Percentiles rank a stretch among this genome's conserved stretches.
Evolutionary conservation across 78 protist genomes (phyloP).

Genomic region (Dictyostelium capitatum): DNA sequence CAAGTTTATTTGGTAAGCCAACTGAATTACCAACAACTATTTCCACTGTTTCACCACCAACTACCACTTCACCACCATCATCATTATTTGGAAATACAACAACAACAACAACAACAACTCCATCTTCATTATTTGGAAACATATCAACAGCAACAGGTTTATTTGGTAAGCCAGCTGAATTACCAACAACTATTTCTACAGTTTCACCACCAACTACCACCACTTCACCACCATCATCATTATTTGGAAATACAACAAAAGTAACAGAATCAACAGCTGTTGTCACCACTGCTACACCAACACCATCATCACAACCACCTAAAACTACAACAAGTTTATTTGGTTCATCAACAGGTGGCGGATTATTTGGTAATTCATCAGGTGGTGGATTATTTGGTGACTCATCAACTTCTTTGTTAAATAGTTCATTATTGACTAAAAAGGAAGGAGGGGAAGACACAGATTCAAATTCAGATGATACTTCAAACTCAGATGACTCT

Average conservation of each 20-base stretch:
- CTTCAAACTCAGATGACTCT: not conserved
- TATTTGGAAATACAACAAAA: not conserved
- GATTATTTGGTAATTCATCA: not conserved
- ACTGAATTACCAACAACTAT: not conserved
- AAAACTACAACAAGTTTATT: conserved; percentile 2
- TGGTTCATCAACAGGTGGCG: not conserved
- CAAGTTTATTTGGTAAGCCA: too few relatives aligned
- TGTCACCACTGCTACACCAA: not conserved
- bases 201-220: not conserved
- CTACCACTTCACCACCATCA: not conserved
- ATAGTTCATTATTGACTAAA: not conserved
- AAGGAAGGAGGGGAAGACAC: not conserved
- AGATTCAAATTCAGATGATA: not conserved
- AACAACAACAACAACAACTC: not conserved
- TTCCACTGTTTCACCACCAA: not conserved
- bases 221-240: not conserved
- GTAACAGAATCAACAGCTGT: not conserved
- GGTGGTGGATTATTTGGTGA: not conserved
- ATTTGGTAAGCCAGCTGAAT: too few relatives aligned
- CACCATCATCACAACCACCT: not conserved
- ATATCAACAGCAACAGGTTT: not conserved
- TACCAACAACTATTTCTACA: not conserved
- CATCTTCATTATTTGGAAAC: not conserved
- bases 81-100: not conserved
- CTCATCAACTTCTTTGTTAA: not conserved